Base-by-base conservation (phyloP, 805 yeast genomes). In the Lipomyces yamadae region DNA sequence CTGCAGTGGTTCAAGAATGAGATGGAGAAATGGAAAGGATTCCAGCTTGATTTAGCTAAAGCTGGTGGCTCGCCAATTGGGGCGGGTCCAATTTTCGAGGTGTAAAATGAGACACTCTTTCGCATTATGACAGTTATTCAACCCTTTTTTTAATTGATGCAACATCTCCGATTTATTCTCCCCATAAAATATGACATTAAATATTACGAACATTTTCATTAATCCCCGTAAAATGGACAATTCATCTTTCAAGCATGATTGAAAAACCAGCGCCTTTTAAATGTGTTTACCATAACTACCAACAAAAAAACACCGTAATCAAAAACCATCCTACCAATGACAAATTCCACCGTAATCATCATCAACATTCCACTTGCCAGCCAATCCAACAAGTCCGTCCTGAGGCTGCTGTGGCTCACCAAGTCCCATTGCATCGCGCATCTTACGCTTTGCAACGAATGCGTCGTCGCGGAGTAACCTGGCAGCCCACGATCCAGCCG, bases 401-500 rank as follows among this genome's bases (percentile, higher is more conserved):
- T 65, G 58, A 11, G 32, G 62, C 48, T 45, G 54, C 29, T 59
- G 62, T 2, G 3, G 48, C 56, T 62, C 66, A 30, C 66, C 69
- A 6, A 58, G 34, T 4, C 64, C 64, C 60, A 56, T 48, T 2
- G 64, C 64, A 29, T 63, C 65, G n/a, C 65, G 63, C 65, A 64
- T 67, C 60, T 62, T 61, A n/a, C 70, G 63, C 48, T 52, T 50
- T 6, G 62, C 10, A 24, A 29, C 59, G 29, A 50, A 52, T 6
- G 66, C 67, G 32, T 61, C 65, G 58, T 72, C 75, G 29, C 74
- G 73, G 54, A 80, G 73, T 45, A 80, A 63, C 68, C 94, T 83
- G 75, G 86, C 86, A 76, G 97, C 97, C 98, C 98, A 92, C 58
- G 81, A 84, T 64, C 97, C 94, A 33, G 97, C 97, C 30, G 97